Percentiles rank a stretch among this genome's conserved stretches.
Evolutionary conservation across 2,329 filamentous ascomycete species (phyloP).

Genomic region (Pseudocercospora fuligena): DNA sequence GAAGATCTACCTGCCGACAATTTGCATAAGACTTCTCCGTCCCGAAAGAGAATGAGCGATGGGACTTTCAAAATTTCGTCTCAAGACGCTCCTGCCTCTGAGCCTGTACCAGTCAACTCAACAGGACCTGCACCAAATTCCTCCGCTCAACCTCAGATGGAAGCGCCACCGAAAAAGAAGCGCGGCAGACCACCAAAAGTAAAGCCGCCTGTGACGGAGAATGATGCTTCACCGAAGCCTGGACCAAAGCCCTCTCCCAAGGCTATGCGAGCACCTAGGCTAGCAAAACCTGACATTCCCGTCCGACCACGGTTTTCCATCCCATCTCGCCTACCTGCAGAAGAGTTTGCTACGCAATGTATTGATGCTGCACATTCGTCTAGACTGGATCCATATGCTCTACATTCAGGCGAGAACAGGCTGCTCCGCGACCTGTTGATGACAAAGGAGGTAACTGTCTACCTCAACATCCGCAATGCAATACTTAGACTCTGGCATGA

Average conservation of each 20-base stretch:
- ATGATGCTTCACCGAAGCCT: slow-evolving; percentile 12
- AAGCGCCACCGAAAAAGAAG: slow-evolving; percentile 31
- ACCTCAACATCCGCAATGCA: slow-evolving; percentile 93
- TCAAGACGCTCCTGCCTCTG: slow-evolving; percentile 8
- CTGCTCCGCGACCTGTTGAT: slow-evolving; percentile 82
- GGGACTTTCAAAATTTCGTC: slow-evolving; percentile 33
- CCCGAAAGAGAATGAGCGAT: slow-evolving; percentile 39
- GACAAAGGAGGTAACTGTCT: slow-evolving; percentile 87
- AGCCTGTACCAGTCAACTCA: background rate
- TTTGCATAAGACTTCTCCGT: slow-evolving; percentile 10
- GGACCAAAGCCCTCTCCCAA: slow-evolving; percentile 23
- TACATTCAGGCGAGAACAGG: slow-evolving; percentile 83
- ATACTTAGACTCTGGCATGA: slow-evolving; percentile 88
- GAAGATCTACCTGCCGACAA: slow-evolving; percentile 30
- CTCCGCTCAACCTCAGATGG: slow-evolving; percentile 18
- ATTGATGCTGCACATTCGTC: slow-evolving; percentile 88
- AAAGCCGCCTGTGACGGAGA: slow-evolving; percentile 27
- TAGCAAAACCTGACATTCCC: slow-evolving; percentile 32
- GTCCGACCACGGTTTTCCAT: slow-evolving; percentile 68
- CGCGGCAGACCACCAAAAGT: slow-evolving; percentile 40
- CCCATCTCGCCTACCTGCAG: slow-evolving; percentile 71
- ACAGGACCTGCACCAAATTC: slow-evolving; percentile 3
- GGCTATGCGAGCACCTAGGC: slow-evolving; percentile 30
- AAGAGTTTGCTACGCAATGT: slow-evolving; percentile 89
- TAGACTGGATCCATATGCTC: slow-evolving; percentile 82